phyloP scores from a whole-genome alignment of 2,329 filamentous ascomycete species.

The Mycosphaerella sp. region DNA sequence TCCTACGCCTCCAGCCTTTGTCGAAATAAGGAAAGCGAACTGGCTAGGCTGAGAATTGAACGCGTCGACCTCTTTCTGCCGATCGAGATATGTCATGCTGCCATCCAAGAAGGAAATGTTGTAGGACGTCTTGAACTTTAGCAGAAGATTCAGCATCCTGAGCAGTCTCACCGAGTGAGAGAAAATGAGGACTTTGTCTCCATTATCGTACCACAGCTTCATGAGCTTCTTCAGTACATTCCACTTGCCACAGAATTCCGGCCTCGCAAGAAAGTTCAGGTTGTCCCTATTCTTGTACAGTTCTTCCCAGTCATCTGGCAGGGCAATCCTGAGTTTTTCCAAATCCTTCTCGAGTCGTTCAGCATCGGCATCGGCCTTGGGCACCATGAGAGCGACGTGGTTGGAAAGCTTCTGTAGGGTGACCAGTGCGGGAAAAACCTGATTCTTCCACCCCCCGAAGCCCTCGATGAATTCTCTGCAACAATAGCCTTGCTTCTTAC shows the following conservation, averaged over 20 bases:
- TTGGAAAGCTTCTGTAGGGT: conserved; percentile 84
- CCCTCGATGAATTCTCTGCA: conserved; percentile 58
- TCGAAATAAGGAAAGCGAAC: conserved; percentile 95
- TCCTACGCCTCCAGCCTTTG: conserved; percentile 85
- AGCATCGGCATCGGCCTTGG: conserved; percentile 54
- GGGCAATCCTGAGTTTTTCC: conserved; percentile 63
- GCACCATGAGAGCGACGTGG: conserved; percentile 83
- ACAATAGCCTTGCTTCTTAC: conserved; percentile 73
- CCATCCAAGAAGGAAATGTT: conserved; percentile 89
- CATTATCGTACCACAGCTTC: conserved; percentile 80
- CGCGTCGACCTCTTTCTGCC: conserved; percentile 71
- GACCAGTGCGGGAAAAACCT: conserved; percentile 79
- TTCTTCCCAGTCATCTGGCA: conserved; percentile 68
- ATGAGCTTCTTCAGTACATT: conserved; percentile 80
- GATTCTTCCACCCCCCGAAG: conserved; percentile 63
- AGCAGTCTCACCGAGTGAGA: conserved; percentile 84
- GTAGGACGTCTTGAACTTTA: conserved; percentile 76
- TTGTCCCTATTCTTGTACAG: conserved; percentile 71
- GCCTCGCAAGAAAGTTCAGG: conserved; percentile 73
- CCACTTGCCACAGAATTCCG: conserved; percentile 96
- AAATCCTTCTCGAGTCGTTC: conserved; percentile 77
- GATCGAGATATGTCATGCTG: conserved; percentile 72
- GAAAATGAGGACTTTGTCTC: conserved; percentile 93
- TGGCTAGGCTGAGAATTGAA: conserved; percentile 84
- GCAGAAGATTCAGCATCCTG: conserved; percentile 75